Base-by-base conservation (phyloP, 345 rosid species). In the Tarenaya hassleriana region DNA sequence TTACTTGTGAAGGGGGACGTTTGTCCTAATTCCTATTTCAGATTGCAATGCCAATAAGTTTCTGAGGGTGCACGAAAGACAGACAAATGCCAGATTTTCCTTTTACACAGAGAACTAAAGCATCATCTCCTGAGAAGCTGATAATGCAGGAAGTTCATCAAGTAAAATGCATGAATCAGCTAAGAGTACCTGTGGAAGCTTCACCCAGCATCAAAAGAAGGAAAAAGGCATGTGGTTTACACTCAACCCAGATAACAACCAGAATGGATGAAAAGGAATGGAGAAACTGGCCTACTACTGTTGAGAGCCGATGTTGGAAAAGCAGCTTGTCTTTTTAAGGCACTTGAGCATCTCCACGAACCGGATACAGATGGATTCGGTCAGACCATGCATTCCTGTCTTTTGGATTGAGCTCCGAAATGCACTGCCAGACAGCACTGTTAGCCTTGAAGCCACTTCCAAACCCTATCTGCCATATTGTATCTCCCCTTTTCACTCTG, bases 401-500 rank as follows among this genome's bases (percentile, higher is more conserved):
- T 16, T 50, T 41, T 5, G 76, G 69, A 49, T 79, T 40, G 37
- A 64, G 40, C 50, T 68, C 60, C 0, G 80, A 66, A 41, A 75
- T 65, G 64, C 80, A 70, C 65, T 70, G 68, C 88, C 88, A 84
- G 1, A 70, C 84, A 46, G 79, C 84, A 60, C 78, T 84, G 19
- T 79, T 81, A 20, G 72, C 61, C 55, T 81, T 79, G 58, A 84
- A 84, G 34, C 88, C 88, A 59, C 86, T 84, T 41, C 82, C 94
- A 20, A 79, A 79, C n/a, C 83, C 75, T 37, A 81, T 75, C 55
- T 63, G 86, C 83, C 79, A 67, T n/a, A 78, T 60, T 14, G 56
- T 21, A 31, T 80, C 86, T 50, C 74, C 86, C 56, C 38, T 75
- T 66, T 52, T 75, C 72, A 81, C 62, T 66, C 55, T 70, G 18